These are phyloP conservation scores for Starmerella potacharoeniae DNA, from an alignment of 805 yeast genomes.

Conservation along the genomic window DNA sequence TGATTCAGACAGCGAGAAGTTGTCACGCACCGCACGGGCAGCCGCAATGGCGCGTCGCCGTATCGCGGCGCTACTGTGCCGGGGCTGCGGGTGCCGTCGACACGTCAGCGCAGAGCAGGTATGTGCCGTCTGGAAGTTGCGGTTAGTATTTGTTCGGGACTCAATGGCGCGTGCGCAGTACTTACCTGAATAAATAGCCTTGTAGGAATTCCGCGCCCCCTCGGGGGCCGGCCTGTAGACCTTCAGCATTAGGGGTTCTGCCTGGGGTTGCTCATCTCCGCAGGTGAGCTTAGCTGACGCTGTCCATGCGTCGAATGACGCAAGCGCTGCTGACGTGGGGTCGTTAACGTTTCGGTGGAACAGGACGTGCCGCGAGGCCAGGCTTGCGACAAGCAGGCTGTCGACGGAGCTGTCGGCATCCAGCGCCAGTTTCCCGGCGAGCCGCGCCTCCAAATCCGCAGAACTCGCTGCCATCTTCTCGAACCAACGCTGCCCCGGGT, in stretches of 20 bases:
- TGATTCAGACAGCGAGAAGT: no score
- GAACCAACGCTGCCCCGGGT: background rate
- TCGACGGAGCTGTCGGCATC: constrained; percentile 1
- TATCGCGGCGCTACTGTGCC: background rate
- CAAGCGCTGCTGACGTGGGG: constrained; percentile 14
- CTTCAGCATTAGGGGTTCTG: constrained; percentile 4
- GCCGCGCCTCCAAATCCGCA: constrained; percentile 6
- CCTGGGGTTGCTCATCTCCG: background rate
- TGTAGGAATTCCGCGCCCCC: background rate
- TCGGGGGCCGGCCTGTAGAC: background rate
- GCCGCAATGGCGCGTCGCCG: background rate
- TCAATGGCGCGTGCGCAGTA: background rate
- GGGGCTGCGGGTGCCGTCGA: background rate
- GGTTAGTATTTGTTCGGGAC: background rate
- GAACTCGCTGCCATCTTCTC: background rate
- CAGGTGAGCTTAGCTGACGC: constrained; percentile 1
- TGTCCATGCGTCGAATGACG: constrained; percentile 6
- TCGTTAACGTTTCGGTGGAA: constrained; percentile 21
- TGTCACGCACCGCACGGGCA: background rate
- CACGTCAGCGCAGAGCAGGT: constrained; percentile 11
- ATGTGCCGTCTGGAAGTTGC: constrained; percentile 9
- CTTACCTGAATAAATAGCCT: constrained; percentile 20
- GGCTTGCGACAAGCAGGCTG: constrained; percentile 8
- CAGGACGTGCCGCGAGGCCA: constrained; percentile 8
- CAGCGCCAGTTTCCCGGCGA: constrained; percentile 17